Conservation (phyloP, 2,329 filamentous ascomycete species). For the Lachnellula arida region DNA sequence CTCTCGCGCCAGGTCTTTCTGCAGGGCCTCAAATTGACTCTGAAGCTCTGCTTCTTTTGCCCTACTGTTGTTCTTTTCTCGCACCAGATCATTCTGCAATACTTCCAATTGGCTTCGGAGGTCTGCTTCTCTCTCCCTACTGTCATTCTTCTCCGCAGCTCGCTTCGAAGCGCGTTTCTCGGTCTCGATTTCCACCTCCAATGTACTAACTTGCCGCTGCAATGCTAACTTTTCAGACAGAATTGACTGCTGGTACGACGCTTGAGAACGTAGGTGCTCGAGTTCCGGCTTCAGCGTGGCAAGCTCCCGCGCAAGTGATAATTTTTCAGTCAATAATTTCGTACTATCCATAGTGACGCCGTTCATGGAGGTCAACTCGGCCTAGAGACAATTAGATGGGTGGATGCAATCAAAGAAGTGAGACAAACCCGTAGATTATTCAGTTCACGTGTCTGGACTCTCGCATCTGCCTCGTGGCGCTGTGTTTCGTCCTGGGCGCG, state of each 20-base stretch:
- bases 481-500: conserved; percentile 38
- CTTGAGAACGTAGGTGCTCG: conserved; percentile 56
- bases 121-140: conserved; percentile 36
- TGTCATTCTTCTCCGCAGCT: conserved; percentile 40
- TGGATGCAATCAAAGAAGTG: background rate
- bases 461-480: conserved; percentile 37
- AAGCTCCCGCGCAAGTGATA: conserved; percentile 55
- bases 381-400: conserved; percentile 39
- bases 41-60: conserved; percentile 28
- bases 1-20: conserved; percentile 33
- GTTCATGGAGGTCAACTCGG: conserved; percentile 66
- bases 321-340: conserved; percentile 63
- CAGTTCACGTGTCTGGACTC: conserved; percentile 48
- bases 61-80: conserved; percentile 36
- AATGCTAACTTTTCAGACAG: conserved; percentile 76
- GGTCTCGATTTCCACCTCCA: conserved; percentile 78
- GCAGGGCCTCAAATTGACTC: conserved; percentile 19
- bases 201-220: conserved; percentile 69
- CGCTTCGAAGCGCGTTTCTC: conserved; percentile 68
- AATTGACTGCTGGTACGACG: conserved; percentile 57
- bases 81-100: conserved; percentile 37
- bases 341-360: conserved; percentile 63
- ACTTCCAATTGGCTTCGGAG: conserved; percentile 38
- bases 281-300: conserved; percentile 55
- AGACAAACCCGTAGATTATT: conserved; percentile 48